Conservation (phyloP, 2,329 filamentous ascomycete genomes). For the Colletotrichum spinosum region DNA sequence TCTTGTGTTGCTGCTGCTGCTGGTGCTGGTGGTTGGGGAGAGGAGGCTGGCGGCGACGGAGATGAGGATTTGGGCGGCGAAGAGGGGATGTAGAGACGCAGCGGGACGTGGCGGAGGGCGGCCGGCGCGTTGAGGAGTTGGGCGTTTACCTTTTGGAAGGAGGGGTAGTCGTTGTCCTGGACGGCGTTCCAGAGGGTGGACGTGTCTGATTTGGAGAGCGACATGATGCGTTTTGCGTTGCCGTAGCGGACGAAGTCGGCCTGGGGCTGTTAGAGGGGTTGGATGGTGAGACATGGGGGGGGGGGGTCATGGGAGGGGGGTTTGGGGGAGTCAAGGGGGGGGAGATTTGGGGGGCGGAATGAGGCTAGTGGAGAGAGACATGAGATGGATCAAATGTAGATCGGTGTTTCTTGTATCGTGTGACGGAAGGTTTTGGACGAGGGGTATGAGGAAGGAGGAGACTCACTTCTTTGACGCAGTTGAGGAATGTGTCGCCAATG, state of each 20-base stretch:
- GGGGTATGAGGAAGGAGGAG: neutral
- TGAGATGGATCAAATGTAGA: neutral
- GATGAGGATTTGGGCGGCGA: constrained; percentile 54
- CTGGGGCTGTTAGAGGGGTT: constrained; percentile 38
- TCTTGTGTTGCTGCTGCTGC: neutral
- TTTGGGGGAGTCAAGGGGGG: neutral
- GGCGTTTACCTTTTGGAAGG: constrained; percentile 80
- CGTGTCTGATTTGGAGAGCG: constrained; percentile 84
- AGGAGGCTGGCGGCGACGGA: constrained; percentile 14
- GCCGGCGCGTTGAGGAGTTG: constrained; percentile 81
- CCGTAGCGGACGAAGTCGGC: constrained; percentile 91
- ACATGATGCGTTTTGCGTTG: constrained; percentile 91
- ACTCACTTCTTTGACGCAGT: constrained; percentile 71
- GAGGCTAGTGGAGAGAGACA: neutral
- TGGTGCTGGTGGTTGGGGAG: constrained; percentile 32
- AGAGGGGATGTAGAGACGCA: constrained; percentile 86
- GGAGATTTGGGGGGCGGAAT: neutral
- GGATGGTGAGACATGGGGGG: constrained; percentile 11
- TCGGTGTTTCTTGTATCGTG: no score
- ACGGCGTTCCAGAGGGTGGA: constrained; percentile 86
- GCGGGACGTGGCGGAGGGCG: constrained; percentile 83
- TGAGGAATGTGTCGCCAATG: constrained; percentile 72
- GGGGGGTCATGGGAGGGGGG: neutral
- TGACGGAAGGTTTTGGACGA: neutral
- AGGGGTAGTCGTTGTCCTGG: constrained; percentile 77